Evolutionary conservation across 2,329 filamentous ascomycete species (phyloP), one percentile per base, ranked within the genome.

Genomic region (Venturia pyrina): DNA sequence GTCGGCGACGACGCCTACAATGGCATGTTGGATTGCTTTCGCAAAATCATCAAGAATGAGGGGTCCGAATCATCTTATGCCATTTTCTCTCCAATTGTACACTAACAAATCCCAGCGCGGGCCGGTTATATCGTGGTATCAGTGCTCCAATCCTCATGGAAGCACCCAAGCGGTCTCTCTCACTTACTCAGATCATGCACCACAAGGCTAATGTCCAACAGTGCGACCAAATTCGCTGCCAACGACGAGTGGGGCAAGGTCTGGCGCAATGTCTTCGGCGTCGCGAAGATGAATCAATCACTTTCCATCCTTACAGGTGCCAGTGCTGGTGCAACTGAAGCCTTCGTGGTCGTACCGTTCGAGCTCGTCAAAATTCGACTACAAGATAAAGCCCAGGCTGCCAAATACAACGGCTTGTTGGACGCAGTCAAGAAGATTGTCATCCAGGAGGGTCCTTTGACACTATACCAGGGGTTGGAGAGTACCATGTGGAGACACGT

Each of bases 201-300:
- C 61, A 48, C 28, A 24, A 13, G 57, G 63, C 48, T 59, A 61
- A 57, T 32, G 61, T 28, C 19, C 21, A 56, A 10, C 67, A 85
- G 92, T 80, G 93, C 93, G 56, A 98, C 91, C 81, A 99, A 99
- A 79, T 99, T 99, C 79, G 93, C 95, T 60, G 95, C 95, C 79
- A 99, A 99, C 80, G 95, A 99, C 77, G 91, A 93, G 77, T 99
- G 95, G 95, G 95, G 95, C 73, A 87, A 92, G 79, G 85, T 97
- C 79, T 99, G 96, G 83, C 90, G 92, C 75, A 89, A 89, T 71
- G 76, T 89, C 63, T 98, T 99, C 75, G 91, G 90, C 70, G 83
- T 89, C 66, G 78, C 86, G 66, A 90, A 96, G 81, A 95, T 96
- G 88, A 98, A 85, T 74, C 95, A 99, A 80, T 85, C 87, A 1